Evolutionary conservation across 208 protist genomes (phyloP).

Genomic region (Balamuthia mandrillaris): DNA sequence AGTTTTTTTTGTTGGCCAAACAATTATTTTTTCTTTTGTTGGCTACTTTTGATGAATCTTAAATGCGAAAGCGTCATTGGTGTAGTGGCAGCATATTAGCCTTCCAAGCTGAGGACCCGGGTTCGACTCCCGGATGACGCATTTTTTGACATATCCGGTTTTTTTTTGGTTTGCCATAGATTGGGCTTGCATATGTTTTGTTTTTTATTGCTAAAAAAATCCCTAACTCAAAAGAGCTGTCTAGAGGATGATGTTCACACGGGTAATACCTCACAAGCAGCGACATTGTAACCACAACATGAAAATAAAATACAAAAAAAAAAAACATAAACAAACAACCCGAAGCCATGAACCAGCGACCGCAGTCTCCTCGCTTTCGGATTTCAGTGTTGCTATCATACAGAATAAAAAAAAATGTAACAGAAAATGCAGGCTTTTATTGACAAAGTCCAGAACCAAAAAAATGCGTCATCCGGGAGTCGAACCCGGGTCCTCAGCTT

Average conservation of each 20-base stretch:
- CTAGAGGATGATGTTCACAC: no score
- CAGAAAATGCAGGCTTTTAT: neutral
- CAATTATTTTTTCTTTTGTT: no score
- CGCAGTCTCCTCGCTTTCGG: neutral
- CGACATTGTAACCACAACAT: no score
- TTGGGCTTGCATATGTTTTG: no score
- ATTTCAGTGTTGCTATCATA: neutral
- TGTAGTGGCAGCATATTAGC: constrained; percentile 38
- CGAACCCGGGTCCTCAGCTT: constrained; percentile 23
- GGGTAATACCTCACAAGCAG: no score
- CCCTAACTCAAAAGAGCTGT: no score
- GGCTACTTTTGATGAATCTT: no score
- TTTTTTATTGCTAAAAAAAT: no score
- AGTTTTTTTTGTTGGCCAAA: no score
- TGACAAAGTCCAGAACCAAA: neutral
- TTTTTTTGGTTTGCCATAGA: no score
- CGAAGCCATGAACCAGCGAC: neutral
- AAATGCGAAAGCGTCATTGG: constrained; percentile 2
- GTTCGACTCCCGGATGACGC: constrained; percentile 40
- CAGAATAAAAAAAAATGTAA: neutral
- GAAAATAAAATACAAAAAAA: no score
- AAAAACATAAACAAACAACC: no score
- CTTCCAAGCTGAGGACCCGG: constrained; percentile 35
- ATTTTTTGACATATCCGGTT: neutral
- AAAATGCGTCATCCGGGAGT: constrained; percentile 17